Conservation (phyloP, 2,329 filamentous ascomycete species). For the Gnomoniopsis smithogilvyi region DNA sequence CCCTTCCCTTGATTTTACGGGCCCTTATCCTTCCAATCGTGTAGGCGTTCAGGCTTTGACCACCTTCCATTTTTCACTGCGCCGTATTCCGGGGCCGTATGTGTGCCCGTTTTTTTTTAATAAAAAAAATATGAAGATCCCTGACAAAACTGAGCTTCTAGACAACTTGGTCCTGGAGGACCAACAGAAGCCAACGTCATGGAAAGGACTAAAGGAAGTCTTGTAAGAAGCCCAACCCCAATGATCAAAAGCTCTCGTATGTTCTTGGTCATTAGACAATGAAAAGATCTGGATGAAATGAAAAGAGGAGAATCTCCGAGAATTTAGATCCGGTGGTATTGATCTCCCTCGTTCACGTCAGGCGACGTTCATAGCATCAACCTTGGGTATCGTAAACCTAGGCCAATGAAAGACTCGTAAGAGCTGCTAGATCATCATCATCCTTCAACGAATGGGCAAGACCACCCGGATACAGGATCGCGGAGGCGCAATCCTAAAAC, state of each 20-base stretch:
- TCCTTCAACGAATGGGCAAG: background rate
- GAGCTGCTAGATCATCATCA: background rate
- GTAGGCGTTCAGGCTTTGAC: background rate
- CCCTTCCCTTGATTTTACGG: background rate
- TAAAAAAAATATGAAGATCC: no score
- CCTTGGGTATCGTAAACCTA: background rate
- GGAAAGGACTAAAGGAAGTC: background rate
- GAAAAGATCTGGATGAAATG: conserved; percentile 45
- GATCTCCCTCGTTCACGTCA: background rate
- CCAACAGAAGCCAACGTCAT: no score
- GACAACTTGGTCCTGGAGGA: no score
- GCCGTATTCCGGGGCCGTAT: background rate
- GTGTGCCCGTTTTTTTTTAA: background rate
- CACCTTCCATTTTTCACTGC: no score
- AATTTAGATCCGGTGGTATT: no score
- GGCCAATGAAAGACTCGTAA: background rate
- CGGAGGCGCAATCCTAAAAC: conserved; percentile 55
- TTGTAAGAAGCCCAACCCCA: background rate
- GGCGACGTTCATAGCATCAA: background rate
- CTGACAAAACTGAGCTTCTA: no score
- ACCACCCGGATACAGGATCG: background rate
- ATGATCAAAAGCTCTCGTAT: no score
- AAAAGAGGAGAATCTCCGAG: conserved; percentile 53
- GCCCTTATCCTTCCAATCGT: background rate
- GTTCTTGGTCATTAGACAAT: background rate